Evolutionary conservation across 768 basidiomycete genomes (phyloP), one percentile per base, ranked within the genome.

Genomic region (Tephrocybe sp.): DNA sequence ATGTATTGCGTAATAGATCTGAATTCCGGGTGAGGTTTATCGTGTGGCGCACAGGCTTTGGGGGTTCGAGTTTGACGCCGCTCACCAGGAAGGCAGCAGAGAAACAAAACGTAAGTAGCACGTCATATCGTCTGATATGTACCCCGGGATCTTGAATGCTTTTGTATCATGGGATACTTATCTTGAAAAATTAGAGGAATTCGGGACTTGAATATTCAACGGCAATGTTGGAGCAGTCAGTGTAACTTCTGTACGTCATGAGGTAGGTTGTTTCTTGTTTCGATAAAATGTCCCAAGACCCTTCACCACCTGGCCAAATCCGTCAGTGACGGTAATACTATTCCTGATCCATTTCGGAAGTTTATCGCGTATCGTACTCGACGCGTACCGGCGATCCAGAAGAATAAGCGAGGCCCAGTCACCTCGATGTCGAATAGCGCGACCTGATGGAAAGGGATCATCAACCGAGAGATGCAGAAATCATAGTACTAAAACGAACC

Each of bases 341-440:
- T 77, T 71, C 9, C 83, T 86, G 45, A 98, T 92, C 96, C 96
- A 99, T 48, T 78, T 78, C 0, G 96, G 94, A n/a, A 99, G 72
- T 66, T 97, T 97, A 46, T 65, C 70, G 32, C 79, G 78, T 47
- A 97, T 89, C 1, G 82, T 71, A 3, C 77, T 58, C 0, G 81
- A 80, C 6, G 79, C 71, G 62, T 97, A 99, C 27, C 96, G 84
- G 49, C 71, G 76, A 66, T 99, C 96, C 36, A 99, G 69, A 13
- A 99, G 80, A 44, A 98, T 74, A 40, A 99, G 78, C 0, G 89
- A 83, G 2, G 95, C 92, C 87, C 95, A 99, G 63, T 99, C 96
- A 56, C 76, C 79, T 24, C 80, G 80, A 64, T 98, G 95, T 35
- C 96, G 84, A 51, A 98, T 96, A 4, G 95, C 95, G 41, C 96